Conservation (phyloP, 192 early-diverging fungal genomes). For the Coemansia sp. region DNA sequence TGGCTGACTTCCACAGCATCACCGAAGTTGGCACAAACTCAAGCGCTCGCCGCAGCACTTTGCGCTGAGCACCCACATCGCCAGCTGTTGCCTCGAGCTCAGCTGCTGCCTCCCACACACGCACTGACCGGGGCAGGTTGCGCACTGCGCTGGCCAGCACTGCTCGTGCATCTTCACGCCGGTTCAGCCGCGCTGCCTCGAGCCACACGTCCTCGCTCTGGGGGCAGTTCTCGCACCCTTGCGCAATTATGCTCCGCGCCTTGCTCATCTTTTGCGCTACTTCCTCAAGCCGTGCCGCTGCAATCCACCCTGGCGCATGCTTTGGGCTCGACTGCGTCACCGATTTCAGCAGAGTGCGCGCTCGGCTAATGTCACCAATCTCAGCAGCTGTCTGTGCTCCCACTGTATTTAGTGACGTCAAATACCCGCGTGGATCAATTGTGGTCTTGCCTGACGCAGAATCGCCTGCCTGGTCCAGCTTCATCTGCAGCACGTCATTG, state of each 20-base stretch:
- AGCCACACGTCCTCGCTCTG: conserved; percentile 97
- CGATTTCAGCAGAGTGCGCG: conserved; percentile 81
- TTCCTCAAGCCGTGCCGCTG: conserved; percentile 95
- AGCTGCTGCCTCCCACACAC: conserved; percentile 88
- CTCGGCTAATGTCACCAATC: conserved; percentile 85
- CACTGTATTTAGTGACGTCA: conserved; percentile 88
- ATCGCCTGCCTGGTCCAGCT: conserved; percentile 90
- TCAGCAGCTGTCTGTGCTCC: conserved; percentile 73
- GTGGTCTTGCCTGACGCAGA: conserved; percentile 84
- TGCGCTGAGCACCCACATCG: conserved; percentile 71
- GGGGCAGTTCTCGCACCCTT: conserved; percentile 94
- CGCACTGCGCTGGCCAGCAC: conserved; percentile 90
- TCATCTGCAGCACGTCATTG: conserved; percentile 86
- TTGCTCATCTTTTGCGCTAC: conserved; percentile 76
- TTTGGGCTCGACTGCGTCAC: conserved; percentile 94
- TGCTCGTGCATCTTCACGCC: conserved; percentile 77
- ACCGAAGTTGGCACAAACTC: conserved; percentile 93
- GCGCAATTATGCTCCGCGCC: conserved; percentile 84
- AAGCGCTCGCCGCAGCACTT: conserved; percentile 84
- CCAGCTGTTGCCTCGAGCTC: conserved; percentile 64
- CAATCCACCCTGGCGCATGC: conserved; percentile 98
- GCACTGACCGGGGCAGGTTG: conserved; percentile 87
- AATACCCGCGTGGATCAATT: conserved; percentile 93
- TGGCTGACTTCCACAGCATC: conserved; percentile 88
- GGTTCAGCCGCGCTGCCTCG: conserved; percentile 90